A percentile compares a stretch with the other conserved stretches of the same genome.
phyloP scores from a whole-genome alignment of 2,329 filamentous ascomycete genomes.

The Talaromyces albobiverticillius region DNA sequence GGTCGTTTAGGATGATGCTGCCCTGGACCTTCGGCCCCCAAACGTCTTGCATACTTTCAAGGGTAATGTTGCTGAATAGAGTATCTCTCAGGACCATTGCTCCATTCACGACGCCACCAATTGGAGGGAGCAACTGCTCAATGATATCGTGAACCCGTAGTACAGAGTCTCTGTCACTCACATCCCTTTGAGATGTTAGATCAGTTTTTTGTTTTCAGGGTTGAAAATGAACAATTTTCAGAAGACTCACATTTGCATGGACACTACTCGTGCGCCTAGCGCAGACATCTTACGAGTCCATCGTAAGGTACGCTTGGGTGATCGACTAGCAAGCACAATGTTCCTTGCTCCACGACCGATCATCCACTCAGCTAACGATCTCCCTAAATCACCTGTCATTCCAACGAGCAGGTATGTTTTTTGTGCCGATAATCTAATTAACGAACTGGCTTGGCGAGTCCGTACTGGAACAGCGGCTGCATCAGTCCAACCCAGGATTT shows the following conservation, averaged over 20 bases:
- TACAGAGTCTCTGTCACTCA: slow-evolving; percentile 2
- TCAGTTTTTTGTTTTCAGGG: not conserved
- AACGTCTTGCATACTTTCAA: slow-evolving; percentile 11
- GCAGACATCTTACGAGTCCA: slow-evolving; percentile 19
- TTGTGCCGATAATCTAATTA: slow-evolving; percentile 12
- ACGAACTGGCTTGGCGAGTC: slow-evolving; percentile 10
- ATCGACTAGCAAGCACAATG: slow-evolving; percentile 29
- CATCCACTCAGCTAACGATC: slow-evolving; percentile 32
- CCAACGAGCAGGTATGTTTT: slow-evolving; percentile 32
- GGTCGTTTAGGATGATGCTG: slow-evolving; percentile 17
- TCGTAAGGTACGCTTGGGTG: slow-evolving; percentile 19
- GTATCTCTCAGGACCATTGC: slow-evolving; percentile 23
- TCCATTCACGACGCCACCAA: slow-evolving; percentile 26
- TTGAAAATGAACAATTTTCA: not conserved
- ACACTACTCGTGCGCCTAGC: slow-evolving; percentile 13
- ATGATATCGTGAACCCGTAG: not conserved
- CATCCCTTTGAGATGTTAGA: not conserved
- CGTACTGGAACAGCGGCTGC: slow-evolving; percentile 5
- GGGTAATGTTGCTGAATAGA: slow-evolving; percentile 16
- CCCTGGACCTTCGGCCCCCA: slow-evolving; percentile 22
- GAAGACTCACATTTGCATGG: slow-evolving; percentile 13
- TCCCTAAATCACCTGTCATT: slow-evolving; percentile 28
- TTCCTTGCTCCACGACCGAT: slow-evolving; percentile 24
- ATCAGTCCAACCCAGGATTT: slow-evolving; percentile 2
- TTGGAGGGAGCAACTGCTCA: slow-evolving; percentile 16